These are phyloP conservation scores for Tylopilus subfusipes DNA, from an alignment of 768 basidiomycete species.

Conservation along the genomic window DNA sequence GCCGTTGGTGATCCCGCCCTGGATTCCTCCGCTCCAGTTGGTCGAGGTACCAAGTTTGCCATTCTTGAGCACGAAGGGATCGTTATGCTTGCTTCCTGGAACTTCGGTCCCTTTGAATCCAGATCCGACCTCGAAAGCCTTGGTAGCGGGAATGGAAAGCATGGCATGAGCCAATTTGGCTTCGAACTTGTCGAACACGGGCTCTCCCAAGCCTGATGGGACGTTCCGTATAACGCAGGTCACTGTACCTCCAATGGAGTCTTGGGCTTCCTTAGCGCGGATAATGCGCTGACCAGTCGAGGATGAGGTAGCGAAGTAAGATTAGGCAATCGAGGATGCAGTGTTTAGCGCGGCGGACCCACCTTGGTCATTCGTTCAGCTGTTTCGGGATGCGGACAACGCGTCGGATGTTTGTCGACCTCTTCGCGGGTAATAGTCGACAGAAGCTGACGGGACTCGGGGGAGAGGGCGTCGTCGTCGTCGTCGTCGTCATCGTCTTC, in stretches of 20 bases:
- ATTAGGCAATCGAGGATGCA: slow-evolving; percentile 34
- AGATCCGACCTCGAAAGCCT: slow-evolving; percentile 96
- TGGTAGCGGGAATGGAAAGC: slow-evolving; percentile 98
- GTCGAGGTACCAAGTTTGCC: slow-evolving; percentile 80
- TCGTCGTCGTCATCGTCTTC: slow-evolving; percentile 62
- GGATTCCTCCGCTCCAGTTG: slow-evolving; percentile 97
- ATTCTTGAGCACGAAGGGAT: slow-evolving; percentile 68
- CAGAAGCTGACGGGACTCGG: slow-evolving; percentile 80
- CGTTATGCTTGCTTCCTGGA: slow-evolving; percentile 92
- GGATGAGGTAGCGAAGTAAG: slow-evolving; percentile 9
- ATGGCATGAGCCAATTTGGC: slow-evolving; percentile 95
- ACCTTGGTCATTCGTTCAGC: slow-evolving; percentile 90
- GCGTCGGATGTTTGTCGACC: slow-evolving; percentile 81
- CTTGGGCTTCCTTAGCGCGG: slow-evolving; percentile 82
- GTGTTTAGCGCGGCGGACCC: neutral
- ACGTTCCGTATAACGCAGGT: slow-evolving; percentile 93
- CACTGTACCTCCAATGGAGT: slow-evolving; percentile 98
- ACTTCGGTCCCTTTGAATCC: slow-evolving; percentile 95
- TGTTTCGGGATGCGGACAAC: slow-evolving; percentile 89
- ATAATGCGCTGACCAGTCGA: slow-evolving; percentile 70
- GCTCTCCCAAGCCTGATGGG: slow-evolving; percentile 92
- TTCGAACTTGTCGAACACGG: slow-evolving; percentile 98
- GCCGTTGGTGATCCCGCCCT: slow-evolving; percentile 97
- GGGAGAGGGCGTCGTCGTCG: slow-evolving; percentile 69
- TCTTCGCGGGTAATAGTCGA: slow-evolving; percentile 77